Conservation (phyloP, 176 grass and related monocot genomes). For the Phoenix dactylifera region DNA sequence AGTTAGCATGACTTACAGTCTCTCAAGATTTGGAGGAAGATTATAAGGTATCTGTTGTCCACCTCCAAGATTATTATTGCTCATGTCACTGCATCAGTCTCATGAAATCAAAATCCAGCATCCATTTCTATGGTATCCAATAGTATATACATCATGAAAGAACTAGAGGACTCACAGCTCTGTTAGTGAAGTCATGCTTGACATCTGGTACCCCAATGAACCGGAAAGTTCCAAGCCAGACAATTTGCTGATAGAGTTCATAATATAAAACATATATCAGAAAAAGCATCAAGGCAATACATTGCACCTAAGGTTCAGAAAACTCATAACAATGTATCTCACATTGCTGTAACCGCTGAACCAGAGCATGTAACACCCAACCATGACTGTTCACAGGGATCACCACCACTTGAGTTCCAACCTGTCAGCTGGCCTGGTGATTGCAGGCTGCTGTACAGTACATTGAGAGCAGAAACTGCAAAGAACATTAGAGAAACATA, state of each 20-base stretch:
- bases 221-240: slow-evolving; percentile 49
- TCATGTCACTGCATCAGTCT: slow-evolving; percentile 49
- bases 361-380: slow-evolving; percentile 65
- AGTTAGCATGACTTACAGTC: slow-evolving; percentile 39
- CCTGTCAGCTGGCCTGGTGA: slow-evolving; percentile 59
- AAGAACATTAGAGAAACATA: slow-evolving; percentile 11
- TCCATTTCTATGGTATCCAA: neutral
- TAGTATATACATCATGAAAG: slow-evolving; percentile 3
- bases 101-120: slow-evolving; percentile 7
- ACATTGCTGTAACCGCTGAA: slow-evolving; percentile 79
- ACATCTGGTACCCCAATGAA: slow-evolving; percentile 73
- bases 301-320: neutral
- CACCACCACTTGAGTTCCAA: slow-evolving; percentile 71
- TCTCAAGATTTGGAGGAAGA: slow-evolving; percentile 74
- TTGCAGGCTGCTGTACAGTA: slow-evolving; percentile 59
- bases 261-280: slow-evolving; percentile 28
- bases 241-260: slow-evolving; percentile 51
- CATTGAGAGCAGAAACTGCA: slow-evolving; percentile 76
- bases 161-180: slow-evolving; percentile 57
- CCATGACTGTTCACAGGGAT: slow-evolving; percentile 83
- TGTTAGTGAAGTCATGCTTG: slow-evolving; percentile 53
- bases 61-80: slow-evolving; percentile 79
- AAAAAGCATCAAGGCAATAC: slow-evolving; percentile 18
- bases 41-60: slow-evolving; percentile 49
- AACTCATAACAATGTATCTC: slow-evolving; percentile 4